Evolutionary conservation across 2,329 filamentous ascomycete species (phyloP).

Genomic region (Penicillium fuscoglaucum): DNA sequence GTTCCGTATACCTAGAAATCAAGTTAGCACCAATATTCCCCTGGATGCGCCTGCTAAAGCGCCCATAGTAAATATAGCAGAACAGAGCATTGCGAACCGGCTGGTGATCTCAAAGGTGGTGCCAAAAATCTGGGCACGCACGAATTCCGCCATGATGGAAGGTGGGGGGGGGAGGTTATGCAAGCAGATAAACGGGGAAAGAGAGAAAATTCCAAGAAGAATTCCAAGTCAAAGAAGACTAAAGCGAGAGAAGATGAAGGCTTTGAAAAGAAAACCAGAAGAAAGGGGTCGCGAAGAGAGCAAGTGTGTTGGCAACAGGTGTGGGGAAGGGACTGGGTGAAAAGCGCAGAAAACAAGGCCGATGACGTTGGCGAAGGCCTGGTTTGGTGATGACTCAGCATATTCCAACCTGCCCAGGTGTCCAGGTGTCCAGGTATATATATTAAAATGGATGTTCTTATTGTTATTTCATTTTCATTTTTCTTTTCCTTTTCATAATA

Average conservation of each 20-base stretch:
- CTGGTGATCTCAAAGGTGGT: constrained; percentile 99
- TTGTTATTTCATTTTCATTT: neutral
- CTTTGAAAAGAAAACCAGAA: neutral
- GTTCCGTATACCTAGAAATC: constrained; percentile 78
- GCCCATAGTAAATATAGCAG: neutral
- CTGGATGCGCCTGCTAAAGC: neutral
- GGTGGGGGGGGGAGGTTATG: neutral
- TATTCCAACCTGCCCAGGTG: neutral
- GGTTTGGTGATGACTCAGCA: constrained; percentile 25
- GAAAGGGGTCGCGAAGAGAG: constrained; percentile 20
- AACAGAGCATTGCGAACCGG: constrained; percentile 60
- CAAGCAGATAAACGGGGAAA: constrained; percentile 10
- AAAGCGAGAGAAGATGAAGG: constrained; percentile 4
- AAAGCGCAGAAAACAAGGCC: constrained; percentile 31
- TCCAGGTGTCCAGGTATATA: neutral
- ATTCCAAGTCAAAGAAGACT: neutral
- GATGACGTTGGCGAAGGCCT: constrained; percentile 35
- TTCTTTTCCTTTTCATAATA: neutral
- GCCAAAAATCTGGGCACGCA: constrained; percentile 98
- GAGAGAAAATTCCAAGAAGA: constrained; percentile 14
- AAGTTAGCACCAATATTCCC: neutral
- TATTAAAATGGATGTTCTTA: neutral
- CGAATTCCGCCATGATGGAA: constrained; percentile 91
- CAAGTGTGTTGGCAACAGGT: constrained; percentile 22
- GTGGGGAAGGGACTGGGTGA: constrained; percentile 34